Evolutionary conservation across 345 rosid species (phyloP).

Genomic region (Limnanthes douglasii): DNA sequence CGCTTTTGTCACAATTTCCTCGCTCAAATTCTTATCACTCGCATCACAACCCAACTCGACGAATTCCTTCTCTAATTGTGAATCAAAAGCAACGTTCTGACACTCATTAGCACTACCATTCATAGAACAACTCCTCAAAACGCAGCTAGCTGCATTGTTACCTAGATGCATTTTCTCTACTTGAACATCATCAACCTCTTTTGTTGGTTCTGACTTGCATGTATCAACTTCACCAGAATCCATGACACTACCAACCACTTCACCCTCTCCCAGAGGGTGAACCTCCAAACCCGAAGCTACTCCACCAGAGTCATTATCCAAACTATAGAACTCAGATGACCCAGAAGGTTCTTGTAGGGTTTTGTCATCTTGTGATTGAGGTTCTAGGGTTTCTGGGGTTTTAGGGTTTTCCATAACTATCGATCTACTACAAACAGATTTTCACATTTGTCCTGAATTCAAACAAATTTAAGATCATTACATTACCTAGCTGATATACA

Average conservation of each 20-base stretch:
- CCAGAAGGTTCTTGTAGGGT: constrained; percentile 26
- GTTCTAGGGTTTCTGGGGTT: constrained; percentile 28
- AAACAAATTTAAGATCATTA: too few species aligned
- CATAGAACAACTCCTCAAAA: constrained; percentile 6
- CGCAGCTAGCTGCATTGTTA: constrained; percentile 4
- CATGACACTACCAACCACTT: constrained; percentile 7
- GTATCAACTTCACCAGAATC: constrained; percentile 3
- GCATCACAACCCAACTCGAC: too few species aligned
- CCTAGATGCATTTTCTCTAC: constrained; percentile 4
- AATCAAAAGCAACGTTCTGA: not conserved
- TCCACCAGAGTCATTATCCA: constrained; percentile 9
- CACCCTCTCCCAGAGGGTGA: constrained; percentile 8
- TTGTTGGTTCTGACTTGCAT: constrained; percentile 1
- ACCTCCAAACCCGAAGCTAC: constrained; percentile 6
- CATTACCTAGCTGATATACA: too few species aligned
- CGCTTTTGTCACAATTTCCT: too few species aligned
- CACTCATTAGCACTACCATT: constrained; percentile 7
- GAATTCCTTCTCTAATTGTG: too few species aligned
- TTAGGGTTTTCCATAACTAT: too few species aligned
- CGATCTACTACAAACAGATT: too few species aligned
- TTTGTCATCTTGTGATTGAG: constrained; percentile 21
- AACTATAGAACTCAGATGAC: constrained; percentile 9
- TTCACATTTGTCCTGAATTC: too few species aligned
- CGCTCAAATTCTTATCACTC: too few species aligned
- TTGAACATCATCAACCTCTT: constrained; percentile 4